phyloP scores from a whole-genome alignment of 768 basidiomycete species.

The Symmetrospora coprosmae region DNA sequence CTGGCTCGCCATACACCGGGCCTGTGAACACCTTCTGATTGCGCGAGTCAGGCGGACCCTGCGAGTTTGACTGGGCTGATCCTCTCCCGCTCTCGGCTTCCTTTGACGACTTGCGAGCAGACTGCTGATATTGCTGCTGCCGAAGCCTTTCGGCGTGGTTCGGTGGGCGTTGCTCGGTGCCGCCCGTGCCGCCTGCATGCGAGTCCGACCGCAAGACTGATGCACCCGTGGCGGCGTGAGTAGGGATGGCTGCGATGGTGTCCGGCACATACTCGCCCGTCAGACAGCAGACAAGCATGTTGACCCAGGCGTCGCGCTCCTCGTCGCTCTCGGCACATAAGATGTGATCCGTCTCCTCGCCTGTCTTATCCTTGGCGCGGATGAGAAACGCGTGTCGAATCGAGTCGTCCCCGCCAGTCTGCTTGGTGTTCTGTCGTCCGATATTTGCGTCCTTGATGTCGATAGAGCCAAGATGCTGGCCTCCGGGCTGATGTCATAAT shows the following conservation, averaged over 20 bases:
- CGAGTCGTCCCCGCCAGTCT: slow-evolving; percentile 67
- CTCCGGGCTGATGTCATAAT: slow-evolving; percentile 54
- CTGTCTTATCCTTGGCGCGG: slow-evolving; percentile 63
- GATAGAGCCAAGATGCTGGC: slow-evolving; percentile 80
- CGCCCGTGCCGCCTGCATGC: too few relatives aligned
- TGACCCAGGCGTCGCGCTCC: slow-evolving; percentile 88
- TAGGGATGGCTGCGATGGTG: slow-evolving; percentile 31
- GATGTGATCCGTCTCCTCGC: slow-evolving; percentile 65
- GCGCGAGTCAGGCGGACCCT: slow-evolving; percentile 45
- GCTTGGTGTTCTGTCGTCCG: slow-evolving; percentile 57
- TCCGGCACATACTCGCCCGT: slow-evolving; percentile 23
- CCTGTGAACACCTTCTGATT: slow-evolving; percentile 51
- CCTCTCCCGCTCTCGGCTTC: slow-evolving; percentile 49
- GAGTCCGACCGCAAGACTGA: neutral
- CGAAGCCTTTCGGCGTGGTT: slow-evolving; percentile 34
- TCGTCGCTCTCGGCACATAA: slow-evolving; percentile 90
- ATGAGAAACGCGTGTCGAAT: slow-evolving; percentile 96
- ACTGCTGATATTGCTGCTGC: too few relatives aligned
- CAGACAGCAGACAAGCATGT: slow-evolving; percentile 46
- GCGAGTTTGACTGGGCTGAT: slow-evolving; percentile 46
- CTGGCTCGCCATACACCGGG: neutral
- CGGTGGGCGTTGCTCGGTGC: neutral
- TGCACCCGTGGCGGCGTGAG: slow-evolving; percentile 34
- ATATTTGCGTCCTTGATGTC: slow-evolving; percentile 83
- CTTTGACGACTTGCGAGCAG: slow-evolving; percentile 8